A percentile compares a stretch with the other conserved stretches of the same genome.
Evolutionary conservation across 1,284 basidiomycete genomes (phyloP).

Genomic region (Boletus calvinii): DNA sequence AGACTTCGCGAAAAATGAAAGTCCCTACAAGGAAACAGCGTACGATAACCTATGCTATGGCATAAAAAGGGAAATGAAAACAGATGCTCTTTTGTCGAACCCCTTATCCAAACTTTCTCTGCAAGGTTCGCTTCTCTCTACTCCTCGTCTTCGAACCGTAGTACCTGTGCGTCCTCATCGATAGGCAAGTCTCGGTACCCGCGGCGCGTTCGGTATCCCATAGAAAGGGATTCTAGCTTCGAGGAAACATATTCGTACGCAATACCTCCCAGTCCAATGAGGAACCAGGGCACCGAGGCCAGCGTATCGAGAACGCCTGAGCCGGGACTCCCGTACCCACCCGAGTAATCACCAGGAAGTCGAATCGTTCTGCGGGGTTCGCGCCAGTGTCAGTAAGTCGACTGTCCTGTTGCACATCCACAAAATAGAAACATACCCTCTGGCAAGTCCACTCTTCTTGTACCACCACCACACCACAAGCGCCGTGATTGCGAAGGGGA

Average conservation of each 20-base stretch:
- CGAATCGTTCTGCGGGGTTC: slow-evolving; percentile 63
- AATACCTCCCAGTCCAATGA: slow-evolving; percentile 74
- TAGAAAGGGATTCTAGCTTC: slow-evolving; percentile 41
- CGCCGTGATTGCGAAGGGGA: slow-evolving; percentile 74
- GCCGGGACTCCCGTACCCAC: slow-evolving; percentile 36
- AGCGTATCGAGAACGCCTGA: slow-evolving; percentile 65
- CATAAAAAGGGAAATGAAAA: not conserved
- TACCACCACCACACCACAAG: slow-evolving; percentile 81
- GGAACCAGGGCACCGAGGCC: slow-evolving; percentile 84
- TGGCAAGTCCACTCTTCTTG: slow-evolving; percentile 60
- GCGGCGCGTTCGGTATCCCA: slow-evolving; percentile 48
- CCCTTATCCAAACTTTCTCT: not conserved
- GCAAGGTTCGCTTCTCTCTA: slow-evolving; percentile 19
- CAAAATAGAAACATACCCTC: slow-evolving; percentile 57
- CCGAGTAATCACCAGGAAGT: slow-evolving; percentile 51
- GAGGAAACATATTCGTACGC: slow-evolving; percentile 66
- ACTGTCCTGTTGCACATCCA: not conserved
- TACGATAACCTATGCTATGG: slow-evolving; percentile 5
- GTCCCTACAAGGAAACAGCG: not conserved
- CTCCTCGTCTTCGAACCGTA: slow-evolving; percentile 80
- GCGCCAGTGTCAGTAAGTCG: slow-evolving; percentile 10
- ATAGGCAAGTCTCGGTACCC: slow-evolving; percentile 84
- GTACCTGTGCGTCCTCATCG: slow-evolving; percentile 86
- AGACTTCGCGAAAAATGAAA: not conserved
- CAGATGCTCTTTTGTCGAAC: not conserved